These are phyloP conservation scores for Hypomyces rosellus DNA, from an alignment of 2,329 filamentous ascomycete species.

Conservation along the genomic window DNA sequence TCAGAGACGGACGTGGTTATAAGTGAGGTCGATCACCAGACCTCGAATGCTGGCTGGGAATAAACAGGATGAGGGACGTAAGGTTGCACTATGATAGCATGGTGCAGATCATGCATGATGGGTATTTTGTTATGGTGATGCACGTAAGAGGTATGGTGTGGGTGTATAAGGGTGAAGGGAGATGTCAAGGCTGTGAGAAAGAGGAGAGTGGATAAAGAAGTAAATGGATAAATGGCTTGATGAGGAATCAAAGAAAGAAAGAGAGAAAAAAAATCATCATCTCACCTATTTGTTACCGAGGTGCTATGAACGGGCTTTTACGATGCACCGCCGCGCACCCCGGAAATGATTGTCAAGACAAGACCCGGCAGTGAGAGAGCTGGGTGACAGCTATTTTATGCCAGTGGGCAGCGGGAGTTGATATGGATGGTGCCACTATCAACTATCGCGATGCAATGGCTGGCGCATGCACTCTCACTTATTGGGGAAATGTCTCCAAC, in stretches of 20 bases:
- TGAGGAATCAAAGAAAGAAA: background rate
- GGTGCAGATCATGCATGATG: too few species aligned
- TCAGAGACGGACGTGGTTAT: too few species aligned
- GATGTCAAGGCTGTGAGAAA: too few species aligned
- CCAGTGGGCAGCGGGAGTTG: too few species aligned
- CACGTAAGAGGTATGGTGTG: too few species aligned
- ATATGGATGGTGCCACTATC: background rate
- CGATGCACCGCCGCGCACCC: slow-evolving; percentile 1
- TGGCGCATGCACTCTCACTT: slow-evolving; percentile 10
- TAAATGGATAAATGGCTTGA: background rate
- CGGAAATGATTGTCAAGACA: background rate
- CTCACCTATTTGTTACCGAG: background rate
- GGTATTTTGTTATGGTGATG: too few species aligned
- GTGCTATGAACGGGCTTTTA: background rate
- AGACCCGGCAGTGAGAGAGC: background rate
- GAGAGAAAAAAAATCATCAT: background rate
- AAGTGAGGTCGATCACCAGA: too few species aligned
- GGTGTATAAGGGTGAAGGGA: too few species aligned
- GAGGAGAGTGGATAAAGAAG: background rate
- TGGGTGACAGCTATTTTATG: too few species aligned
- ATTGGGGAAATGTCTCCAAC: background rate
- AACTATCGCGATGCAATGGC: background rate
- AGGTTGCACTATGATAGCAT: too few species aligned
- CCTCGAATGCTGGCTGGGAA: too few species aligned
- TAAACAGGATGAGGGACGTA: too few species aligned